phyloP scores from a whole-genome alignment of 1,139 yeast species.

The Geotrichum histeridarum region DNA sequence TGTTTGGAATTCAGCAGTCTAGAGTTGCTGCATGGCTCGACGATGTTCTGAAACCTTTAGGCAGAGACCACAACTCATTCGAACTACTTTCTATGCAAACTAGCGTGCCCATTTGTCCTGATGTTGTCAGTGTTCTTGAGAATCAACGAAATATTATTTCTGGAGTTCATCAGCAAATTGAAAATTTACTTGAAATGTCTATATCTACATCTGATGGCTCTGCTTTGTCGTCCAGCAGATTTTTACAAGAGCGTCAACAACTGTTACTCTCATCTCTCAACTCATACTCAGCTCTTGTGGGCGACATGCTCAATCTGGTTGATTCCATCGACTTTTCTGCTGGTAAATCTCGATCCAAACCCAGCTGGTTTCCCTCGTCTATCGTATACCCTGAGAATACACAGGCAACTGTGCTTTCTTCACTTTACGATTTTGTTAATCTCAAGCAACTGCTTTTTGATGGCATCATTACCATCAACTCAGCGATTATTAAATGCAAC shows the following conservation, averaged over 20 bases:
- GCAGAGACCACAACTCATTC: constrained; percentile 17
- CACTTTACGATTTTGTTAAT: constrained; percentile 68
- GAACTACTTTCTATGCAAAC: constrained; percentile 24
- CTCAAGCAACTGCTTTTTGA: constrained; percentile 71
- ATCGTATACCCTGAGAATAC: no score
- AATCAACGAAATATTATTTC: constrained; percentile 21
- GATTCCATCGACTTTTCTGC: constrained; percentile 33
- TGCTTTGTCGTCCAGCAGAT: neutral
- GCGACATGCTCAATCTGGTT: constrained; percentile 27
- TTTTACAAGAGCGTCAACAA: constrained; percentile 24
- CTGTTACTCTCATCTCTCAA: constrained; percentile 25
- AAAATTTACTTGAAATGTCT: constrained; percentile 14
- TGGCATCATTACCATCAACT: constrained; percentile 53
- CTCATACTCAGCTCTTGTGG: constrained; percentile 23
- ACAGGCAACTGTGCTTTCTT: constrained; percentile 42
- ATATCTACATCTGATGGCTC: neutral
- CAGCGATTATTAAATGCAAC: constrained; percentile 43
- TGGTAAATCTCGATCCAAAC: constrained; percentile 26
- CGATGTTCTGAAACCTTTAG: constrained; percentile 22
- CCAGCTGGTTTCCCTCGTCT: constrained; percentile 1
- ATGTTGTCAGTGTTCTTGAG: constrained; percentile 23
- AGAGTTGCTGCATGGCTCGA: constrained; percentile 28
- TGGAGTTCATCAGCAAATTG: constrained; percentile 17
- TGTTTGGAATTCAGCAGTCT: constrained; percentile 27
- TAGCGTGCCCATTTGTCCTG: constrained; percentile 23